These are phyloP conservation scores for Trametes elegans DNA, from an alignment of 768 basidiomycete genomes.

Conservation along the genomic window DNA sequence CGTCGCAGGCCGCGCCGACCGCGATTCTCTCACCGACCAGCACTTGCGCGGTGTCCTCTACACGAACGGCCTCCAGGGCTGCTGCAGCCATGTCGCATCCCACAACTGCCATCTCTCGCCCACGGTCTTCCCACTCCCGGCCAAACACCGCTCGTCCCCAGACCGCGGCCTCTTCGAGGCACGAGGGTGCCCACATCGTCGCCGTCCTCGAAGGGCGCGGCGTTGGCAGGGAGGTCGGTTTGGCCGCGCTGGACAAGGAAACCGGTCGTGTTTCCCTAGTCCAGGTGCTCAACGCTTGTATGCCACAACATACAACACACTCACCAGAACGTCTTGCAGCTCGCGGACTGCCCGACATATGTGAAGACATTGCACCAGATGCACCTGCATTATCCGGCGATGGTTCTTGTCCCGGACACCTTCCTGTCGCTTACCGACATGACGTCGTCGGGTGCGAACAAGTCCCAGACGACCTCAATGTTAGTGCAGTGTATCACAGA, in stretches of 20 bases:
- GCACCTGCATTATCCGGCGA: constrained; percentile 68
- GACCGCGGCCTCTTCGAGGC: constrained; percentile 57
- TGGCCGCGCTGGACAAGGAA: constrained; percentile 81
- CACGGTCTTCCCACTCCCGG: constrained; percentile 57
- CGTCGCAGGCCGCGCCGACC: no score
- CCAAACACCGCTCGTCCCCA: constrained; percentile 59
- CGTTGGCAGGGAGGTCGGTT: constrained; percentile 79
- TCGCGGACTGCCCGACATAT: constrained; percentile 85
- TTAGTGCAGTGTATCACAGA: constrained; percentile 72
- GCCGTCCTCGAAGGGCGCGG: constrained; percentile 78
- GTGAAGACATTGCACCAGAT: constrained; percentile 87
- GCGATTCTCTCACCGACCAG: no score
- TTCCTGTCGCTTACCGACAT: constrained; percentile 62
- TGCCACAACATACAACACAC: neutral
- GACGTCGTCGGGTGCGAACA: constrained; percentile 43
- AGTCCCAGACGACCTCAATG: constrained; percentile 49
- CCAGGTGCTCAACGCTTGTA: constrained; percentile 49
- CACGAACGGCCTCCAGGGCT: constrained; percentile 10
- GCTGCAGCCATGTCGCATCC: constrained; percentile 18
- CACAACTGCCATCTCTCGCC: constrained; percentile 36
- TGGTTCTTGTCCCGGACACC: constrained; percentile 81
- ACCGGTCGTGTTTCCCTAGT: constrained; percentile 74
- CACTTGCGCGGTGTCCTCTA: neutral
- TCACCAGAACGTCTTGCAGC: constrained; percentile 38
- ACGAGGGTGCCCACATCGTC: constrained; percentile 62